These are phyloP conservation scores for Paecilomyces variotii DNA, from an alignment of 2,329 filamentous ascomycete genomes.

Conservation along the genomic window DNA sequence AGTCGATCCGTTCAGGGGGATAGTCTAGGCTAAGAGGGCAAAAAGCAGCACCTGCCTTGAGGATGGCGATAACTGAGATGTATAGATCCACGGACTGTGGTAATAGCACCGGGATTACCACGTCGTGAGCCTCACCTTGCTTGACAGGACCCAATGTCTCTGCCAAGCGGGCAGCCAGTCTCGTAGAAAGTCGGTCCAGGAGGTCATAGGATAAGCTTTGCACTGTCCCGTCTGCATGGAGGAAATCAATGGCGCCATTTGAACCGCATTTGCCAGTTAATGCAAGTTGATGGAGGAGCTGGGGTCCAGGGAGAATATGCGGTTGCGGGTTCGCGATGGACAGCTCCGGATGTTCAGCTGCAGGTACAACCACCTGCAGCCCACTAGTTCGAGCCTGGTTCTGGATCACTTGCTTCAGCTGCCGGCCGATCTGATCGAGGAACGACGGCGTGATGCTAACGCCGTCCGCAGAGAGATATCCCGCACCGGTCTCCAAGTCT, in stretches of 20 bases:
- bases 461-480: slow-evolving; percentile 16
- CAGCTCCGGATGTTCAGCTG: slow-evolving; percentile 20
- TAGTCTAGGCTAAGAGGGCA: slow-evolving; percentile 76
- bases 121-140: slow-evolving; percentile 4
- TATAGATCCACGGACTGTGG: slow-evolving; percentile 73
- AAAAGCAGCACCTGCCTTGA: slow-evolving; percentile 77
- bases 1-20: slow-evolving; percentile 66
- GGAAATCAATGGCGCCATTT: slow-evolving; percentile 56
- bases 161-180: slow-evolving; percentile 46
- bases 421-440: slow-evolving; percentile 20
- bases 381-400: slow-evolving; percentile 13
- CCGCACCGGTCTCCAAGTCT: slow-evolving; percentile 13
- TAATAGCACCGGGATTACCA: slow-evolving; percentile 65
- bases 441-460: slow-evolving; percentile 14
- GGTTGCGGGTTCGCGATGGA: slow-evolving; percentile 55
- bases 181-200: slow-evolving; percentile 52
- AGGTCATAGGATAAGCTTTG: slow-evolving; percentile 52
- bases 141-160: slow-evolving; percentile 16
- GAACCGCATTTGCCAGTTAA: slow-evolving; percentile 22
- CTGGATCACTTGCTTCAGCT: slow-evolving; percentile 19
- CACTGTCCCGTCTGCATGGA: slow-evolving; percentile 40
- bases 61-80: slow-evolving; percentile 64
- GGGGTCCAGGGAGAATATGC: slow-evolving; percentile 44
- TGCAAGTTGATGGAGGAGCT: slow-evolving; percentile 58
- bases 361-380: slow-evolving; percentile 7